phyloP scores from a whole-genome alignment of 2,329 filamentous ascomycete genomes.

The Diaporthe citri region DNA sequence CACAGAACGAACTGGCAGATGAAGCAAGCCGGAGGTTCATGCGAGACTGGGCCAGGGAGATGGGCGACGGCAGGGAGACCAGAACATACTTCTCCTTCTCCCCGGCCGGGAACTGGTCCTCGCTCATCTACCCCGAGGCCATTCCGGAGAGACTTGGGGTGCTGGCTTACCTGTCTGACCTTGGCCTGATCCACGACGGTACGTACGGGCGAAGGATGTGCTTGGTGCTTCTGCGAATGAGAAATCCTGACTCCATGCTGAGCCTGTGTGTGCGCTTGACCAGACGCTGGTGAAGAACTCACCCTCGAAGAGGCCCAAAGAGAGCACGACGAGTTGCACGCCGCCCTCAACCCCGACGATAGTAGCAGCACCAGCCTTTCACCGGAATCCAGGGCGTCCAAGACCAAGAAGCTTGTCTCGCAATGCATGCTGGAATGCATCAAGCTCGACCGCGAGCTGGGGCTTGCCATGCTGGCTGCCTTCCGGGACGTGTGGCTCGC shows the following conservation, averaged over 20 bases:
- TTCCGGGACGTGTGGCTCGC: neutral
- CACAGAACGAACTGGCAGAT: neutral
- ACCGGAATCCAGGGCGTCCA: neutral
- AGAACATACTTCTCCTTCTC: neutral
- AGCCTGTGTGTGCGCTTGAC: neutral
- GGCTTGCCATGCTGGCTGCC: neutral
- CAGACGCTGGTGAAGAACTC: constrained; percentile 3
- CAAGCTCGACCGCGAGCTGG: neutral
- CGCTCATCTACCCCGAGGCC: neutral
- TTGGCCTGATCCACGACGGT: constrained; percentile 7
- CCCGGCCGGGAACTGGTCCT: constrained; percentile 2
- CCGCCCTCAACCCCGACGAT: neutral
- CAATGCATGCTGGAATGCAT: constrained; percentile 1
- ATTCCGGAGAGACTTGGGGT: neutral
- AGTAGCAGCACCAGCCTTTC: neutral
- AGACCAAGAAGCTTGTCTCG: constrained; percentile 5
- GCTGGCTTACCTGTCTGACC: neutral
- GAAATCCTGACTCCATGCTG: neutral
- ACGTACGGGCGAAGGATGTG: neutral
- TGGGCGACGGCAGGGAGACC: neutral
- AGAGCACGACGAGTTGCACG: neutral
- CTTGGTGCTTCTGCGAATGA: neutral
- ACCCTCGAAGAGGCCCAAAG: neutral
- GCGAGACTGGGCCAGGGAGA: neutral
- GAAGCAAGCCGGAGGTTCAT: neutral